Conservation (phyloP, 169 alveolate species). For the Eimeria zaria region DNA sequence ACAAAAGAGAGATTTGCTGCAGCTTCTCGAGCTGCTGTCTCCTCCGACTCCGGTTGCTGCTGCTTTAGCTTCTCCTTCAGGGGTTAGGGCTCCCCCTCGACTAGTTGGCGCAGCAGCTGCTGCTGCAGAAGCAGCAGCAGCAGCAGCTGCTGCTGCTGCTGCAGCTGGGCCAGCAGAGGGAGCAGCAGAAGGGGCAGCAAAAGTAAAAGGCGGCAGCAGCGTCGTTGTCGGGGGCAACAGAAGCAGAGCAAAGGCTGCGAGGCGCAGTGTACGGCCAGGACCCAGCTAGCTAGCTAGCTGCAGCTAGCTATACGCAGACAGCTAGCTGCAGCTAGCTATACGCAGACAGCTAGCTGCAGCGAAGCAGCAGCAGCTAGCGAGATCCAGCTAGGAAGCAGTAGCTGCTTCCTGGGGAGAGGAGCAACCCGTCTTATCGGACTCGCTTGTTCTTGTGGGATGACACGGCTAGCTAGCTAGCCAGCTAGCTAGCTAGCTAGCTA, state of each 20-base stretch:
- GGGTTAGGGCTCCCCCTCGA: constrained; percentile 7
- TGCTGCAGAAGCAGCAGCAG: constrained; percentile 69
- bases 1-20: constrained; percentile 34
- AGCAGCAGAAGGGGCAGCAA: background rate
- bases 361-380: background rate
- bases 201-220: background rate
- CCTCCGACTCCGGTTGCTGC: constrained; percentile 26
- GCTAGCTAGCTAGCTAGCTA: constrained; percentile 5
- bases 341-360: background rate
- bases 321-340: constrained; percentile 21
- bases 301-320: constrained; percentile 8
- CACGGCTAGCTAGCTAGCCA: background rate
- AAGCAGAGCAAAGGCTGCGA: background rate
- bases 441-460: too few relatives aligned
- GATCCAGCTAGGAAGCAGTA: too few relatives aligned
- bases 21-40: constrained; percentile 21
- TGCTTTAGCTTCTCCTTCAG: constrained; percentile 18
- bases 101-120: constrained; percentile 53
- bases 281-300: constrained; percentile 45
- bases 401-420: too few relatives aligned
- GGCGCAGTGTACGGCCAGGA: constrained; percentile 42
- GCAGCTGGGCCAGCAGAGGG: background rate
- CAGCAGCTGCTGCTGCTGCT: constrained; percentile 64
- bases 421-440: too few relatives aligned
- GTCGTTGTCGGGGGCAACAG: background rate